Conservation (phyloP, 1,139 yeast species). For the Blastobotrys indianensis region DNA sequence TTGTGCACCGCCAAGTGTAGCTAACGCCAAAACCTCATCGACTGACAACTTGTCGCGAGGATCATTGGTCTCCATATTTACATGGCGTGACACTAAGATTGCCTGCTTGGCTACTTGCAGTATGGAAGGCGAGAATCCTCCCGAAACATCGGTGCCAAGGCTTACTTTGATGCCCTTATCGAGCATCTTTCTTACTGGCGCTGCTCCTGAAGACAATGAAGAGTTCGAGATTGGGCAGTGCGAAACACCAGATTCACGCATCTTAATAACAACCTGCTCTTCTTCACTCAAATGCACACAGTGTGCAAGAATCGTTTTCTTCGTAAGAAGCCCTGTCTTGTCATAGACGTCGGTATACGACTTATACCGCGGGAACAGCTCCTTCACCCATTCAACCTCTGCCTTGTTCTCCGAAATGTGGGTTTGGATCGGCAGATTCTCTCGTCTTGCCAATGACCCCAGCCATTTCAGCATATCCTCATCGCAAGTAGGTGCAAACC, state of each 20-base stretch:
- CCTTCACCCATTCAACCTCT: constrained; percentile 72
- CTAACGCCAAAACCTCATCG: constrained; percentile 69
- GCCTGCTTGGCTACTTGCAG: constrained; percentile 74
- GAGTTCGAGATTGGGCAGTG: constrained; percentile 95
- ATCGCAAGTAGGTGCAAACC: constrained; percentile 91
- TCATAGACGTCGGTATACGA: constrained; percentile 77
- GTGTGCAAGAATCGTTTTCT: constrained; percentile 79
- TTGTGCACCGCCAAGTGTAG: constrained; percentile 86
- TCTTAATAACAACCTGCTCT: constrained; percentile 55
- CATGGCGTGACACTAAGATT: constrained; percentile 74
- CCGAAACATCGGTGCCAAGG: constrained; percentile 88
- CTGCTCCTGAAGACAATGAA: constrained; percentile 85
- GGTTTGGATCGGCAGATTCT: constrained; percentile 71
- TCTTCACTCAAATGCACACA: constrained; percentile 67
- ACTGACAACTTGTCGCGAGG: constrained; percentile 50
- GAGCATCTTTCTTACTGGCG: constrained; percentile 68
- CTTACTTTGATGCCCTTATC: constrained; percentile 67
- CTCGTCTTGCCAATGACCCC: constrained; percentile 50
- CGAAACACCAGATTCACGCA: constrained; percentile 62
- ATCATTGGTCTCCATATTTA: constrained; percentile 53
- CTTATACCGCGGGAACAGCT: constrained; percentile 63
- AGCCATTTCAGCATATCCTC: constrained; percentile 54
- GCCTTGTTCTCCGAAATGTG: constrained; percentile 75
- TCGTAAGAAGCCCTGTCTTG: constrained; percentile 50
- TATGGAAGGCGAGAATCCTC: constrained; percentile 81